Evolutionary conservation across 2,329 filamentous ascomycete species (phyloP), one percentile per base, ranked within the genome.

Genomic region (Biscogniauxia sp.): DNA sequence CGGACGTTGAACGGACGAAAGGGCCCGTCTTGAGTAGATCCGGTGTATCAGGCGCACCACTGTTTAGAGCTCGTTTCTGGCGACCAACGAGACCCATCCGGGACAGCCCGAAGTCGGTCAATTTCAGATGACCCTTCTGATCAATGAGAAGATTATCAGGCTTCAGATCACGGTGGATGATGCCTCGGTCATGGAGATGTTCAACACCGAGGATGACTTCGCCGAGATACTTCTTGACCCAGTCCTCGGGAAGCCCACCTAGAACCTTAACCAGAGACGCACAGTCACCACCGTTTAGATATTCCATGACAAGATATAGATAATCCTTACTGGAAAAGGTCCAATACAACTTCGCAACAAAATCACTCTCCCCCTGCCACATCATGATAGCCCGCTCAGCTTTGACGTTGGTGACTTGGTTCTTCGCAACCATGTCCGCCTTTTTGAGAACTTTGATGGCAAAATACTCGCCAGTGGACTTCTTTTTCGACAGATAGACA

Each of bases 351-450:
- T 99, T 99, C 25, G 95, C 95, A 60, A 99, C 95, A 74, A 99
- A 99, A 62, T 99, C 95, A 74, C 96, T 99, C 76, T 98, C 93
- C 20, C 95, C 95, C 78, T 99, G 95, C 92, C 95, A 98, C 95
- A 99, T 99, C 95, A 99, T 98, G 73, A 99, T 99, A 20, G 96
- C 96, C 67, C 95, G 87, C 77, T 99, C 95, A 8, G 96, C 95
- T 77, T 99, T 98, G 71, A 99, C 95, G 72, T 99, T 99, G 68
- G 95, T 97, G 68, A 99, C 93, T 74, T 99, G 95, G 74, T 99
- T 99, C 78, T 99, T 99, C 63, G 95, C 95, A 64, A 99, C 92
- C 95, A 99, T 99, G 80, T 99, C 95, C n/a, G 95, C 93, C 77
- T 99, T 99, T 74, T 98, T 98, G 61, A 99, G 77, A 1, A 98